Base-by-base conservation (phyloP, 202 grass and related monocot species). In the Brachypodium distachyon region DNA sequence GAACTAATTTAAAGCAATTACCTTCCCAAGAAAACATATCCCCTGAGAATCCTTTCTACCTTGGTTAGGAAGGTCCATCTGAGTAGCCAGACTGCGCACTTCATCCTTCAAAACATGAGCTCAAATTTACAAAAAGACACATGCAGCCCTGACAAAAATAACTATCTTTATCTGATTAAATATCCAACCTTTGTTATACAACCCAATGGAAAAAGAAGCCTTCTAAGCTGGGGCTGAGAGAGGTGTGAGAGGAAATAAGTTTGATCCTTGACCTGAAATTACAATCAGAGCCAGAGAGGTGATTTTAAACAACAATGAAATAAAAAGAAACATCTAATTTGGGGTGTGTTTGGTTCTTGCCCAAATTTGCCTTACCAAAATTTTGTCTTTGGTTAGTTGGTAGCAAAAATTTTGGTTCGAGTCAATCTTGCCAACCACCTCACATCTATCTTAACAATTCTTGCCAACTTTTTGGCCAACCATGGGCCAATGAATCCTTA, bases 11-110 rank as follows among this genome's bases (percentile, higher is more conserved):
- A 40, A 48, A 65, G 6, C 42, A 51, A 58, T 82, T 83, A 91
- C 96, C 87, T 99, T 96, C 57, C 89, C 96, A 61, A 99, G 89
- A 78, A 96, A 99, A 68, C 92, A 99, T 88, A 99, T 96, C 59
- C 92, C 92, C 67, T 99, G 96, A 2, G 96, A 96, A 60, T 99
- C 92, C 77, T 95, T 99, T 63, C 96, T 88, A 61, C 77, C 67
- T 84, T 89, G 91, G 81, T 95, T 99, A 62, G 91, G 96, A 57
- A 99, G 87, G 52, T 63, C 74, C 96, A 99, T 78, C 73, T 82
- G 28, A 80, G 60, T 76, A 74, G 96, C 91, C 62, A 95, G 53
- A 48, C 51, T 83, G 59, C 89, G 87, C 48, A 95, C 96, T 81
- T 95, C 89, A 39, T 99, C 91, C 89, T 99, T 61, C 39, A 65